Base-by-base conservation (phyloP, 1,284 basidiomycete genomes). In the Leccinum subrobustum region DNA sequence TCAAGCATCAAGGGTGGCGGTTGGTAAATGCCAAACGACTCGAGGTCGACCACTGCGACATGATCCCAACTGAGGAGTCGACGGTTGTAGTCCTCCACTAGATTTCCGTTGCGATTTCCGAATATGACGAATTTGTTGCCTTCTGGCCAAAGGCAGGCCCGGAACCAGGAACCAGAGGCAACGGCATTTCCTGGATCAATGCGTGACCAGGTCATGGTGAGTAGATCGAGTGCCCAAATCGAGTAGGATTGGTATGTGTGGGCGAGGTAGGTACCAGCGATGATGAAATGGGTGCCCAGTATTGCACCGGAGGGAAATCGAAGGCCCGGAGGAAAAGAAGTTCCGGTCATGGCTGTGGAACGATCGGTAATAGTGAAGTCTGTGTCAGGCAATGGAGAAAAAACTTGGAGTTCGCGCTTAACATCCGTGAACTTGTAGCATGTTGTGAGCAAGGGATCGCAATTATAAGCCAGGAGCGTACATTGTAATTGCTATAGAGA, bases 281-380 rank as follows among this genome's bases (percentile, higher is more conserved):
- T 88, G 70, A 96, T 89, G 68, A 97, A 85, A 74, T 95, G 88
- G 44, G 85, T 87, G 29, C 95, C 95, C 20, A 96, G 80, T 64
- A 96, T 88, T 39, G 92, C 92, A 20, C 95, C 95, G 0, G 93
- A 92, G 7, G 95, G 95, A 77, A 98, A 98, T 8, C 95, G 89
- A 54, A 97, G 83, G 14, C 95, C 95, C 0, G 94, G 95, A 29
- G 95, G 95, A 65, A 94, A 89, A 2, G 85, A 83, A 5, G 83
- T 78, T 6, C 91, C 88, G 16, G 83, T 83, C 86, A 92, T 93
- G 25, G 87, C 78, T 20, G 81, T 75, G n/a, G 92, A 94, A 20
- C 86, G 84, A 73, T 94, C 86, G 64, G 84, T 79, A 65, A 93
- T 82, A 18, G 82, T 81, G 71, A 89, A 91, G 66, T 88, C 85